Evolutionary conservation across 148 eudicot genomes (phyloP).

Genomic region (Amaranthus cruentus): DNA sequence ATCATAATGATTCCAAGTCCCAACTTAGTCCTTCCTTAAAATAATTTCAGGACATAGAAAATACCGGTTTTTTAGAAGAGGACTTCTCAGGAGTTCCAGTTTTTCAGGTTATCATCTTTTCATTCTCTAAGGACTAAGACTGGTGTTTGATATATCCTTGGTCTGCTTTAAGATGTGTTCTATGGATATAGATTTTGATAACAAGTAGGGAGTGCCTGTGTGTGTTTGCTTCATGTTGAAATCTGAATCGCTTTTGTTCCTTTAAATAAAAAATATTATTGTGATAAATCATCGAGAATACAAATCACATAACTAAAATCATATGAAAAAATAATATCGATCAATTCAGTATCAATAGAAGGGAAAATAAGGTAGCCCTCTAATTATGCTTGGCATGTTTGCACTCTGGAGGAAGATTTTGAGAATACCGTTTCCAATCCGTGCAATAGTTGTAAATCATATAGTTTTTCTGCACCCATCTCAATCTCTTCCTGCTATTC

Average conservation of each 20-base stretch:
- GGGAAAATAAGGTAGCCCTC: too few relatives aligned
- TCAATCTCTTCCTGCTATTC: constrained; percentile 21
- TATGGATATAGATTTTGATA: too few relatives aligned
- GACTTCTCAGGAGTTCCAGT: constrained; percentile 82
- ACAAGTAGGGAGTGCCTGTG: too few relatives aligned
- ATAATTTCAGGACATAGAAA: constrained; percentile 50
- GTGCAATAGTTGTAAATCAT: constrained; percentile 43
- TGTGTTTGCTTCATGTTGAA: too few relatives aligned
- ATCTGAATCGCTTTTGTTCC: too few relatives aligned
- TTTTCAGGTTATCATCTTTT: constrained; percentile 64
- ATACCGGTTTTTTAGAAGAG: constrained; percentile 43
- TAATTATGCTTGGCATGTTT: neutral
- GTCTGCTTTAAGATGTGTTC: too few relatives aligned
- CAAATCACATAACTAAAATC: too few relatives aligned
- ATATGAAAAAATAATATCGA: too few relatives aligned
- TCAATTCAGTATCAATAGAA: too few relatives aligned
- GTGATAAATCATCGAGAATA: too few relatives aligned
- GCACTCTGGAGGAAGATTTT: constrained; percentile 35
- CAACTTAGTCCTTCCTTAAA: neutral
- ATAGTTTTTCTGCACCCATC: constrained; percentile 35
- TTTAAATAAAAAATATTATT: too few relatives aligned
- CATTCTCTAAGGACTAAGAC: neutral
- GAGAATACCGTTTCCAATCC: constrained; percentile 34
- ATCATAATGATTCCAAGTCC: neutral
- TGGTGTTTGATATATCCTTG: too few relatives aligned